Base-by-base conservation (phyloP, 1,284 basidiomycete genomes). In the Tranzscheliella williamsii region DNA sequence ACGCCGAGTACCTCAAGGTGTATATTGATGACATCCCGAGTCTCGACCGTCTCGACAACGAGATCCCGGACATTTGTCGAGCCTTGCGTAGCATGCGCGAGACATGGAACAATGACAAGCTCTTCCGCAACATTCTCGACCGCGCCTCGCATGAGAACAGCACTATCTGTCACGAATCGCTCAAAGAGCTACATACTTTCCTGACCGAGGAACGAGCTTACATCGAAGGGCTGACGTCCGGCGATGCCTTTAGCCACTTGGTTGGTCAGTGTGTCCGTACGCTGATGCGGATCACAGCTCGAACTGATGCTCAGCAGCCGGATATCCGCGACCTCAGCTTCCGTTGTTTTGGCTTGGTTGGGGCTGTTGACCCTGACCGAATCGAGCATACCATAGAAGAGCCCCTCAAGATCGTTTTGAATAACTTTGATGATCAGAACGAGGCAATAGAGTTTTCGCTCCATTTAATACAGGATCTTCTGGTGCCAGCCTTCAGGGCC, bases 301-400 rank as follows among this genome's bases (percentile, higher is more conserved):
- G 90, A 12, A 88, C 90, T 41, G 87, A 85, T 5, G 84, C 85
- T 3, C 56, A 70, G 18, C 75, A 78, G 23, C 44, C 44, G n/a
- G 60, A 61, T 86, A 91, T 46, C 73, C 82, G 5, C 73, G 58
- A 67, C 24, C 41, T 76, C 20, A 92, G 29, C 85, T 92, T 89
- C 71, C 90, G 95, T 72, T 96, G 91, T 75, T 85, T 98, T 40
- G 92, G 94, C 1, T 84, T 90, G n/a, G 79, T 98, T 4, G 95
- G 95, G 5, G 95, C 95, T 1, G 84, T 95, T 16, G 95, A 99
- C 79, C 93, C 95, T 1, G 95, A 98, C 80, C 85, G 95, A 46
- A 88, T 91, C 72, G 88, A 91, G 57, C 81, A 89, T 31, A 79
- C 80, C 5, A 76, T 82, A 29, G 82, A 83, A 27, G 86, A 88